Conservation (phyloP, 2,329 filamentous ascomycete species). For the Sporothrix brasiliensis region DNA sequence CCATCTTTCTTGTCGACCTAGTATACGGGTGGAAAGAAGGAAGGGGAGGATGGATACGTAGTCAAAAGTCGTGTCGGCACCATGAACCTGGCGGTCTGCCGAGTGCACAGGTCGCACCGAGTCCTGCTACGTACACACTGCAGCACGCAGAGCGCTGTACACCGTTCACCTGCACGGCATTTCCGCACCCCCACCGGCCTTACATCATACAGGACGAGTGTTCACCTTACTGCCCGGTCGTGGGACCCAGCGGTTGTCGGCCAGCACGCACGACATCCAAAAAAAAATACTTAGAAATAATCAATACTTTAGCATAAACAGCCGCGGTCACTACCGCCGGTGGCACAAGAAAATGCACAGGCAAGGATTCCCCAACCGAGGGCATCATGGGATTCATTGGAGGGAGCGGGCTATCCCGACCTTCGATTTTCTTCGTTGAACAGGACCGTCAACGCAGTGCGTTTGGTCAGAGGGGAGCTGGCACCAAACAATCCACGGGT, state of each 20-base stretch:
- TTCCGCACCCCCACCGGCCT: not conserved
- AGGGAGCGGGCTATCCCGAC: too few relatives aligned
- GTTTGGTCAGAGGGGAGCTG: too few relatives aligned
- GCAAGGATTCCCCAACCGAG: not conserved
- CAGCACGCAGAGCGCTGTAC: not conserved
- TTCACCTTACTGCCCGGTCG: too few relatives aligned
- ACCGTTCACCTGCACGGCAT: not conserved
- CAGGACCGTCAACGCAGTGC: too few relatives aligned
- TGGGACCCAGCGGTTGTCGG: not conserved
- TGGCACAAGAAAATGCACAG: not conserved
- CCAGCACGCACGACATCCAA: not conserved
- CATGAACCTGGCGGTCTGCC: not conserved
- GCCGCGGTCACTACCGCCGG: not conserved
- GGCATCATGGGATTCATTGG: too few relatives aligned
- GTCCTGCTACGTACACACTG: not conserved
- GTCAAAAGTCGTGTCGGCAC: not conserved
- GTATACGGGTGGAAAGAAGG: not conserved
- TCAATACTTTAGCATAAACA: not conserved
- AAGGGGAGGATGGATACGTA: not conserved
- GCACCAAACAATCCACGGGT: too few relatives aligned
- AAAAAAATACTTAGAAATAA: not conserved
- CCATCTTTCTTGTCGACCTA: not conserved
- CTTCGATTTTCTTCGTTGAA: too few relatives aligned
- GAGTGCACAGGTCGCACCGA: not conserved
- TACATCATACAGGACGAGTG: not conserved